These are phyloP conservation scores for Penicillium diatomitis DNA, from an alignment of 495 filamentous ascomycete genomes.

Conservation along the genomic window DNA sequence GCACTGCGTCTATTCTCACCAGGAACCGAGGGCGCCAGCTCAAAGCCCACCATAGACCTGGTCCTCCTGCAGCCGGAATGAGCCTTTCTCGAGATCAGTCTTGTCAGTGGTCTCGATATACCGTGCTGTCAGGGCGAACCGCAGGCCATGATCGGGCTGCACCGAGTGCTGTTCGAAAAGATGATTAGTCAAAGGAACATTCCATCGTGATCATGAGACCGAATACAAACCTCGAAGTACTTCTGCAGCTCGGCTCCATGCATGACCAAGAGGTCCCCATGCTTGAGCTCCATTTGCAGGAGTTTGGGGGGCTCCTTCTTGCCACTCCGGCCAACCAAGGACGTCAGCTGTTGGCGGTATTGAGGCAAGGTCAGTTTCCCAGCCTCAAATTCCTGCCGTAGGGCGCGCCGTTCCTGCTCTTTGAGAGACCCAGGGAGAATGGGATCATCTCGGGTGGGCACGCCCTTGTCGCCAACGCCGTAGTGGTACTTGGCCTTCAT, in stretches of 20 bases:
- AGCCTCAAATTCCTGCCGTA: constrained; percentile 24
- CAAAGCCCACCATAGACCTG: constrained; percentile 29
- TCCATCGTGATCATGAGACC: too few species aligned
- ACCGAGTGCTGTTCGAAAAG: constrained; percentile 48
- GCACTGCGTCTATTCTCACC: too few species aligned
- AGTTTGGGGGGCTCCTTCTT: constrained; percentile 3
- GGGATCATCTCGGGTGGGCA: constrained; percentile 13
- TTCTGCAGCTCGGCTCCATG: constrained; percentile 62
- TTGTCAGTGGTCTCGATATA: constrained; percentile 20
- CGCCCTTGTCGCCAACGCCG: constrained; percentile 25
- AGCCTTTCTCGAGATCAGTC: constrained; percentile 13
- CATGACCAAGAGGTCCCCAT: constrained; percentile 83
- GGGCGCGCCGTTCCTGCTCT: constrained; percentile 23
- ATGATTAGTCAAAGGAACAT: background rate
- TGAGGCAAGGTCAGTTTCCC: constrained; percentile 11
- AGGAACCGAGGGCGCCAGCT: background rate
- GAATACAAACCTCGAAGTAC: constrained; percentile 52
- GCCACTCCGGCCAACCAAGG: background rate
- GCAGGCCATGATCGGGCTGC: constrained; percentile 42
- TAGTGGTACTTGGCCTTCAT: constrained; percentile 52
- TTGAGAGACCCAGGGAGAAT: constrained; percentile 30
- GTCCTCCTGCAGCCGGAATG: constrained; percentile 16
- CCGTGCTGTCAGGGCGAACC: constrained; percentile 52
- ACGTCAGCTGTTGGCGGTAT: constrained; percentile 11
- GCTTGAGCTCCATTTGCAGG: constrained; percentile 44